Base-by-base conservation (phyloP, 2,329 filamentous ascomycete genomes). In the Trichoderma harzianum region DNA sequence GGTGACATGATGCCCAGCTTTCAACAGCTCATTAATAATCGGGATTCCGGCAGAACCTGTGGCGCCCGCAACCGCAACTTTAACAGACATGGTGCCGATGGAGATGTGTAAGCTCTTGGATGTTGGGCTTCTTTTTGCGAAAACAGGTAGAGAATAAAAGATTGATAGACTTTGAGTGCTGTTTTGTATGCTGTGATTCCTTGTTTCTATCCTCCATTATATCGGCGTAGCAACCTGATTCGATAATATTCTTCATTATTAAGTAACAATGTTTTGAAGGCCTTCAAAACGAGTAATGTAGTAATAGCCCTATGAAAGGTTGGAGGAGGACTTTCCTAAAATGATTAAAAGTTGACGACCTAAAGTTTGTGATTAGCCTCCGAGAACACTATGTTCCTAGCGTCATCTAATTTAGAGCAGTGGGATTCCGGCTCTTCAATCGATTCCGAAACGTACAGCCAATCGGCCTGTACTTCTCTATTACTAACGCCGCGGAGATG, bases 401-500 rank as follows among this genome's bases (percentile, higher is more conserved):
- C 6, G 58, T 12, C 10, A 21, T 28, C 18, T 28, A 30, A 12
- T 26, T 18, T 26, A 5, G 34, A 64, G 39, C 16, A 43, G 61
- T 47, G 14, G 18, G 43, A 65, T 65, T 65, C 43, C 62, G 43
- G 7, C 12, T 55, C n/a, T 53, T 26, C 24, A 14, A 24, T 24
- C 28, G 30, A 53, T 34, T 65, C 28, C 62, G 30, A 65, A 53
- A 10, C 21, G 11, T 64, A 30, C 18, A 32, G 24, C 18, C 7
- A 24, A 21, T n/a, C n/a, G 8, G 11, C 18, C 24, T 30, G n/a
- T 7, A 16, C 3, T 16, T 64, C 28, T 51, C 18, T 7, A 55
- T 65, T 65, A 65, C 14, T 55, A 53, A 65, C 7, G 43, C 62
- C 43, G 62, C 43, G 62, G 62, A 65, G 62, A 65, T 65, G 39